Conservation (phyloP, 2,329 filamentous ascomycete genomes). For the Hirsutella thompsonii region DNA sequence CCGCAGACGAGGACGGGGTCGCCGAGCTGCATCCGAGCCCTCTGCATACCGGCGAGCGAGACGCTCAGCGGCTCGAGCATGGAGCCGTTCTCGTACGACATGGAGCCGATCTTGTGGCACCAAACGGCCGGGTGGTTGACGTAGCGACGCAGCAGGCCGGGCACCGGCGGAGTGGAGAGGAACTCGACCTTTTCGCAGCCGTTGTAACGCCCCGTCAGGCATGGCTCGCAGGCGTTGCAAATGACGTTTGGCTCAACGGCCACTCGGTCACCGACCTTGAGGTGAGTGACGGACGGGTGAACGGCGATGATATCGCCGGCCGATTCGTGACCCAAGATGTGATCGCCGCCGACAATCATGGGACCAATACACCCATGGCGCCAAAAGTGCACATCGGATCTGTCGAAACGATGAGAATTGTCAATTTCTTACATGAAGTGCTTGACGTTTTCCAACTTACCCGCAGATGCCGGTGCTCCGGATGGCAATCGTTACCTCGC, state of each 20-base stretch:
- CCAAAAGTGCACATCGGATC: slow-evolving; percentile 96
- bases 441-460: slow-evolving; percentile 28
- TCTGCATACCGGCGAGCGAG: slow-evolving; percentile 75
- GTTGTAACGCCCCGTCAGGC: slow-evolving; percentile 87
- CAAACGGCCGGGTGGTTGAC: slow-evolving; percentile 89
- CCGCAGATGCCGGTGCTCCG: slow-evolving; percentile 96
- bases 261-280: slow-evolving; percentile 80
- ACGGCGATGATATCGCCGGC: slow-evolving; percentile 73
- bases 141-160: slow-evolving; percentile 78
- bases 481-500: slow-evolving; percentile 79
- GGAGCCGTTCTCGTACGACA: slow-evolving; percentile 85
- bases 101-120: slow-evolving; percentile 92
- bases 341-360: slow-evolving; percentile 81
- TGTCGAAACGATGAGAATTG: slow-evolving; percentile 19
- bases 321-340: slow-evolving; percentile 91
- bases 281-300: slow-evolving; percentile 63
- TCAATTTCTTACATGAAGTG: no score
- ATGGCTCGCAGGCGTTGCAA: slow-evolving; percentile 82
- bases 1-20: slow-evolving; percentile 85
- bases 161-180: slow-evolving; percentile 79
- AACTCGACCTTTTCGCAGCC: slow-evolving; percentile 80
- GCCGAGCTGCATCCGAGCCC: slow-evolving; percentile 67
- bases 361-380: slow-evolving; percentile 88
- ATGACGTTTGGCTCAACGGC: slow-evolving; percentile 91
- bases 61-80: slow-evolving; percentile 85